Percentiles rank a stretch among this genome's conserved stretches.
phyloP scores from a whole-genome alignment of 163 green algal species.

The Chlamydomonas reinhardtii region DNA sequence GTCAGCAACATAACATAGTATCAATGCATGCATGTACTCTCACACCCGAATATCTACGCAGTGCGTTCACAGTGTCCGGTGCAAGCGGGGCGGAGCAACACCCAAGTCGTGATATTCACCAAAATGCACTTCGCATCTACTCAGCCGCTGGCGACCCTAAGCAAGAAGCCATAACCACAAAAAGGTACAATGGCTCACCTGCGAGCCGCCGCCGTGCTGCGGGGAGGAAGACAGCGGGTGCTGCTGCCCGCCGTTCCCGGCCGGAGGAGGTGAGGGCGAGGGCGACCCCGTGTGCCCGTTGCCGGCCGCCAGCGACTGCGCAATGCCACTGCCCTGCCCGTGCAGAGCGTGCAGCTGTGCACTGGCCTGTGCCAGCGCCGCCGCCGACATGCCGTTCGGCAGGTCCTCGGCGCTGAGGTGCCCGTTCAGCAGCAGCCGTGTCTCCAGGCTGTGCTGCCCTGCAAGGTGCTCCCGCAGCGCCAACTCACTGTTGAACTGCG shows the following conservation, averaged over 20 bases:
- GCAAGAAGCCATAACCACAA: too few species aligned
- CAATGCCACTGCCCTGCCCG: too few species aligned
- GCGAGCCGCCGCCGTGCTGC: background rate
- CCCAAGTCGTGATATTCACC: too few species aligned
- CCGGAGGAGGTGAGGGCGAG: background rate
- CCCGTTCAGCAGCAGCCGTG: background rate
- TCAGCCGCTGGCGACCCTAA: too few species aligned
- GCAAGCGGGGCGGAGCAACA: too few species aligned
- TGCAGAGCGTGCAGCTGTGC: background rate
- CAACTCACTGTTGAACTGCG: background rate
- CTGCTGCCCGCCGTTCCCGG: background rate
- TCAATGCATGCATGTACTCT: too few species aligned
- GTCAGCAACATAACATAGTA: too few species aligned
- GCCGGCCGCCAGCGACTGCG: background rate
- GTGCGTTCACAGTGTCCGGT: too few species aligned
- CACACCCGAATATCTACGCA: too few species aligned
- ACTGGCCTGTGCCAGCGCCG: background rate
- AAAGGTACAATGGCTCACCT: too few species aligned
- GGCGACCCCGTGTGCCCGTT: background rate
- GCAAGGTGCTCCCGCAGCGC: too few species aligned
- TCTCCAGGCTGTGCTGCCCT: background rate
- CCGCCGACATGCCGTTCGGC: background rate
- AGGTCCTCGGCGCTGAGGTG: background rate
- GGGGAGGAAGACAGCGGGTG: constrained; percentile 31
- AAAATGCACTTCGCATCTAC: too few species aligned